Evolutionary conservation across 1,139 yeast genomes (phyloP).

Genomic region (Sugiyamaella pinicola): DNA sequence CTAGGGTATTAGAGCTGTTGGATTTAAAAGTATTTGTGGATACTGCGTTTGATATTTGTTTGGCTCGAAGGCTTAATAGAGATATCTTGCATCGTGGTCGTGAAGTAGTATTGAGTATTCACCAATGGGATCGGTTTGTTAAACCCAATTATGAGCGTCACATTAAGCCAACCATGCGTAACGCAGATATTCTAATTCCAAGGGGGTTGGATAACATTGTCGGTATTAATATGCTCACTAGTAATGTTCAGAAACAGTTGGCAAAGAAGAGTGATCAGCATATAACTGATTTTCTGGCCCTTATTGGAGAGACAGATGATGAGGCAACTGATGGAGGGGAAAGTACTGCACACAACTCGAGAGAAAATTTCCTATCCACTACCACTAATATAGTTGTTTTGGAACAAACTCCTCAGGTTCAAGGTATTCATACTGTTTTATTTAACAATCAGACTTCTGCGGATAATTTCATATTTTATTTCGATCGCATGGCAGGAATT

Average conservation of each 20-base stretch:
- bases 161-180: slow-evolving; percentile 74
- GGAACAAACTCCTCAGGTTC: slow-evolving; percentile 65
- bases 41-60: slow-evolving; percentile 88
- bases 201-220: slow-evolving; percentile 80
- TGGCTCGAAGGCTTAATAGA: slow-evolving; percentile 82
- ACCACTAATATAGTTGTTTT: slow-evolving; percentile 38
- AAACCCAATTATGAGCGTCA: slow-evolving; percentile 85
- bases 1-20: slow-evolving; percentile 69
- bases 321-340: slow-evolving; percentile 10
- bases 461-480: slow-evolving; percentile 82
- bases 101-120: slow-evolving; percentile 75
- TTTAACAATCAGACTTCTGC: slow-evolving; percentile 57
- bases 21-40: slow-evolving; percentile 89
- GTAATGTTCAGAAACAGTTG: slow-evolving; percentile 76
- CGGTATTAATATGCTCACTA: slow-evolving; percentile 77
- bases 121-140: slow-evolving; percentile 88
- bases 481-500: slow-evolving; percentile 74
- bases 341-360: not conserved
- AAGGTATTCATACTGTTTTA: slow-evolving; percentile 71
- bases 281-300: slow-evolving; percentile 55
- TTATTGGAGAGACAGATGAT: slow-evolving; percentile 48
- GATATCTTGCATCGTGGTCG: slow-evolving; percentile 87
- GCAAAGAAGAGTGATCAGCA: slow-evolving; percentile 66
- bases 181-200: slow-evolving; percentile 86
- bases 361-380: slow-evolving; percentile 13